Evolutionary conservation across 768 basidiomycete species (phyloP).

Genomic region (Pleurotus eryngii): DNA sequence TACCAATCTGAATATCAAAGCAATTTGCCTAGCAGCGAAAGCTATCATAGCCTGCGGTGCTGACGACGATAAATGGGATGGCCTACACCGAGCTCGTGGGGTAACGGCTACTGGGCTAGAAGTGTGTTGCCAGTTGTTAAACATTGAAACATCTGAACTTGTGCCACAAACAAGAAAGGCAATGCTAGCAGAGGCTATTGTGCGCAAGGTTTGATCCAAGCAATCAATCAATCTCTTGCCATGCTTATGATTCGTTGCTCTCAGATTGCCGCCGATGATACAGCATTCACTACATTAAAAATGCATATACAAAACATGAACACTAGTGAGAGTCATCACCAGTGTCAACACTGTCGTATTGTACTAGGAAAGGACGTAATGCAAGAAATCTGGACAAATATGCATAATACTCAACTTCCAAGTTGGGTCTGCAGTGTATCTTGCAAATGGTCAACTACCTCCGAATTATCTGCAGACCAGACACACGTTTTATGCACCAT

Average conservation of each 20-base stretch:
- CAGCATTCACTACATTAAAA: neutral
- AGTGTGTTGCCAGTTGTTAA: too few relatives aligned
- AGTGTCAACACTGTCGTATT: neutral
- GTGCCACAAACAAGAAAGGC: neutral
- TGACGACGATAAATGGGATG: too few relatives aligned
- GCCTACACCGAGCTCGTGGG: too few relatives aligned
- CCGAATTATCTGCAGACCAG: conserved; percentile 23
- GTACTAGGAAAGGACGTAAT: conserved; percentile 28
- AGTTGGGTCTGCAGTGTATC: conserved; percentile 28
- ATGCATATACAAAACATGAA: neutral
- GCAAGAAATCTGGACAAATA: conserved; percentile 24
- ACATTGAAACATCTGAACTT: neutral
- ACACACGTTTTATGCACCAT: conserved; percentile 24
- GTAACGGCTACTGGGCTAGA: too few relatives aligned
- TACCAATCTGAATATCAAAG: too few relatives aligned
- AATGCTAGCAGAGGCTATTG: neutral
- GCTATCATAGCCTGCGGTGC: too few relatives aligned
- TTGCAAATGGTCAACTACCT: conserved; percentile 22
- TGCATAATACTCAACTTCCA: conserved; percentile 22
- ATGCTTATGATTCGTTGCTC: neutral
- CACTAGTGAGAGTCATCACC: too few relatives aligned
- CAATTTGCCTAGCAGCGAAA: too few relatives aligned
- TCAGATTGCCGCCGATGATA: neutral
- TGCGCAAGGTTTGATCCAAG: neutral
- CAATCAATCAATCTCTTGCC: neutral